phyloP scores from a whole-genome alignment of 1,284 basidiomycete genomes.

The Entoloma clypeatum region DNA sequence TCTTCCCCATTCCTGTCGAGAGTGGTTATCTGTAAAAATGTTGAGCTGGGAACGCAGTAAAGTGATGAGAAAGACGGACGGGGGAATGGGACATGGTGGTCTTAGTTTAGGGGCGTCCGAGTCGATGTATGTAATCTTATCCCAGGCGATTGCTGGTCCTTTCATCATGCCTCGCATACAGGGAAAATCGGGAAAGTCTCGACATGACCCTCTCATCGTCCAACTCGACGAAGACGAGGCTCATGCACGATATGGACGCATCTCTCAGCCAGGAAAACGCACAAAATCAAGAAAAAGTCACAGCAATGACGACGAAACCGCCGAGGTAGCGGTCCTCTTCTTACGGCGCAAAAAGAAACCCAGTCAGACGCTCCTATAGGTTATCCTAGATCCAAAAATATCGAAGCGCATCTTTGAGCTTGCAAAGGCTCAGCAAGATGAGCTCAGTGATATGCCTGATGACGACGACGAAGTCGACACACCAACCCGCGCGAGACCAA shows the following conservation, averaged over 20 bases:
- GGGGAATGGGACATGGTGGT: conserved; percentile 22
- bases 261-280: conserved; percentile 72
- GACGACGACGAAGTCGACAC: conserved; percentile 44
- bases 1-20: conserved; percentile 74
- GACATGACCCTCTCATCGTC: conserved; percentile 84
- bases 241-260: conserved; percentile 71
- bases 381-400: conserved; percentile 79
- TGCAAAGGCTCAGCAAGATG: conserved; percentile 91
- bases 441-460: conserved; percentile 62
- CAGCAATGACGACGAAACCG: conserved; percentile 43
- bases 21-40: conserved; percentile 59
- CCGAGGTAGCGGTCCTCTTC: conserved; percentile 45
- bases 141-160: conserved; percentile 18
- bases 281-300: conserved; percentile 49
- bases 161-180: conserved; percentile 58
- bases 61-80: too few relatives aligned
- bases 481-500: conserved; percentile 26
- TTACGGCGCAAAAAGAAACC: conserved; percentile 10
- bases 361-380: conserved; percentile 38
- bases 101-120: conserved; percentile 25
- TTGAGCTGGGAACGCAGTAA: too few relatives aligned
- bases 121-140: conserved; percentile 20
- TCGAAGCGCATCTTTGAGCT: conserved; percentile 91
- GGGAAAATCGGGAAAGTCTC: conserved; percentile 52
- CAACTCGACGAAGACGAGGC: conserved; percentile 77